phyloP scores from a whole-genome alignment of 805 yeast genomes.

The Candida multigemmis region DNA sequence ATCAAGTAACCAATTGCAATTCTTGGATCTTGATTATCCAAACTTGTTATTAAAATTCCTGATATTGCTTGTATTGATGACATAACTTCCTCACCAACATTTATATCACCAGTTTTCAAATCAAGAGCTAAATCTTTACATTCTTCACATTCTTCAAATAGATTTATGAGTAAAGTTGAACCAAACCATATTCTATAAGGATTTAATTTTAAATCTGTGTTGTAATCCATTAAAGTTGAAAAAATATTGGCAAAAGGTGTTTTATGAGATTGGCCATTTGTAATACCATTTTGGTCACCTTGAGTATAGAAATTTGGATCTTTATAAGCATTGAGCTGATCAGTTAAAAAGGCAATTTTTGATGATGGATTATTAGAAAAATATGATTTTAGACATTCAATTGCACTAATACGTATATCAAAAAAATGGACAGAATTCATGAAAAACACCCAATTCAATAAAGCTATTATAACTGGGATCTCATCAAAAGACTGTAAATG shows the following conservation, averaged over 20 bases:
- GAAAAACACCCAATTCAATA: constrained; percentile 74
- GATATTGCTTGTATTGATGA: constrained; percentile 67
- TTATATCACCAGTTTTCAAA: constrained; percentile 49
- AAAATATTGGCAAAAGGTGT: constrained; percentile 54
- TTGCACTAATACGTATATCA: constrained; percentile 70
- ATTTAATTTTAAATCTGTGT: constrained; percentile 52
- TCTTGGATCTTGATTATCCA: constrained; percentile 60
- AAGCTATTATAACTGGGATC: constrained; percentile 65
- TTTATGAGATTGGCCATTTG: constrained; percentile 1
- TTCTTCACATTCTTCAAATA: constrained; percentile 48
- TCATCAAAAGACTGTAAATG: constrained; percentile 23
- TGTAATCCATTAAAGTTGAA: constrained; percentile 64
- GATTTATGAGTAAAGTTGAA: constrained; percentile 48
- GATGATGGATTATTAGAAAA: constrained; percentile 56
- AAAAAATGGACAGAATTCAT: constrained; percentile 80
- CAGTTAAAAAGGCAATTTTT: constrained; percentile 51
- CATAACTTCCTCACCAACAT: constrained; percentile 60
- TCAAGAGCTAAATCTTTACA: constrained; percentile 38
- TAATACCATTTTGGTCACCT: not conserved
- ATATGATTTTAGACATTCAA: constrained; percentile 56
- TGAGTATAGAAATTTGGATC: constrained; percentile 14
- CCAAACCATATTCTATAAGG: constrained; percentile 90
- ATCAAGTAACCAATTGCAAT: constrained; percentile 70
- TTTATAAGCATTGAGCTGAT: constrained; percentile 44
- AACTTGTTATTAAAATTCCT: constrained; percentile 59